Base-by-base conservation (phyloP, 1,284 basidiomycete genomes). In the Apiotrichum siamense region DNA sequence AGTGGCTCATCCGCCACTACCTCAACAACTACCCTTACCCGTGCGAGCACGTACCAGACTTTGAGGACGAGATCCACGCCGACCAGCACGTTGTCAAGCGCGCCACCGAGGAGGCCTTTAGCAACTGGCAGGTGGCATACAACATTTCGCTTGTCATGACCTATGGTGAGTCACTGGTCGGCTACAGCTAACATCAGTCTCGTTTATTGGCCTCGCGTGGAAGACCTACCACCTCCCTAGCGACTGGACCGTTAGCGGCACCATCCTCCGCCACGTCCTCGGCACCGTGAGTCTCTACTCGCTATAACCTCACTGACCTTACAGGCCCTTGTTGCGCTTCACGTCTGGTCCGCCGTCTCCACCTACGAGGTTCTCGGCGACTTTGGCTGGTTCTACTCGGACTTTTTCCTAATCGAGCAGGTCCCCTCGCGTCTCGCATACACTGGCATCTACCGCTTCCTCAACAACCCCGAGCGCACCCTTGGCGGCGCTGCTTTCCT, bases 401-500 rank as follows among this genome's bases (percentile, higher is more conserved):
- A 98, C 74, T 98, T 98, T 75, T 98, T 97, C 79, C 86, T 97
- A 69, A 84, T 90, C 61, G 88, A 91, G 61, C 75, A 78, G 54
- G 94, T 90, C 70, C 91, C 94, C 3, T 77, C 87, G 1, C 84
- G 90, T 59, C 78, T 97, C 9, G 89, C 93, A 57, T 97, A 97
- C 71, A 94, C 90, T 44, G 94, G 94, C 27, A 97, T 98, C 63
- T 97, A 93, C 75, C 83, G 89, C 81, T 94, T 89, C 77, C 77
- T 96, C 52, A 96, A 98, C 75, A 96, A 97, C 67, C 94, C 94
- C 0, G 94, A 98, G 72, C 69, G 79, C 27, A 83, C 88, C 33
- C 90, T 96, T 84, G 91, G 91, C 24, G 91, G 91, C 2, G 90
- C 92, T 0, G 88, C 91, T 0, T 94, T 96, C 80, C 89, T 97